Evolutionary conservation across 768 basidiomycete species (phyloP), one percentile per base, ranked within the genome.

Genomic region (Leccinum fibrillosum): DNA sequence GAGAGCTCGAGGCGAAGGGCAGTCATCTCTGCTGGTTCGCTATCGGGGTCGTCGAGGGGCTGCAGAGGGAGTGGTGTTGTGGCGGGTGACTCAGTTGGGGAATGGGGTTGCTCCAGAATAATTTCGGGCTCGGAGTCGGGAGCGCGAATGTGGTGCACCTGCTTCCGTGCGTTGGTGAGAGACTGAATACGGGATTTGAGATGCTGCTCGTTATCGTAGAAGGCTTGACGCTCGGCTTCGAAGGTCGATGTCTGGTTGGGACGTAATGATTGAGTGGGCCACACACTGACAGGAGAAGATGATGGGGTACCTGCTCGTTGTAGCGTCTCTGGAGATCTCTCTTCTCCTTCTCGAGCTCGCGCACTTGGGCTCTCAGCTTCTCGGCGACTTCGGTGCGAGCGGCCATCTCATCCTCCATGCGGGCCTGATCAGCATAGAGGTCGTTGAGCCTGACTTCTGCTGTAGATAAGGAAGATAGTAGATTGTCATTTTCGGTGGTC

Each of bases 191-290:
- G 90, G 48, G 90, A 89, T 74, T 93, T 94, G 62, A 94, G 86
- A 72, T 94, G 92, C 69, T 94, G 90, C 66, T 96, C 93, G 67
- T 92, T 93, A 73, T 95, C 93, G 68, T 93, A 93, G 72, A 94
- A 90, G 15, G 92, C 82, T 70, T 94, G 92, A 34, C 94, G 88
- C 73, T 96, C 94, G 8, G 91, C 89, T 68, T 96, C 94, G 68
- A 94, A 95, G 3, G 89, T 89, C 17, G 84, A 77, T n/a, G 86
- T 87, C 92, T 95, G 67, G 34, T 47, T 11, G 55, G 23, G 28
- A 56, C 34, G 53, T 58, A 26, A 56, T 64, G 51, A 42, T n/a
- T 52, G 34, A 54, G 37, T 55, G 52, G 47, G 48, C 56, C 57
- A 58, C 62, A 57, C 62, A 61, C 57, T 32, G 62, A 61, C 58